Evolutionary conservation across 352 stramenopile genomes (phyloP), one percentile per base, ranked within the genome.

Genomic region (Phytophthora capsici): DNA sequence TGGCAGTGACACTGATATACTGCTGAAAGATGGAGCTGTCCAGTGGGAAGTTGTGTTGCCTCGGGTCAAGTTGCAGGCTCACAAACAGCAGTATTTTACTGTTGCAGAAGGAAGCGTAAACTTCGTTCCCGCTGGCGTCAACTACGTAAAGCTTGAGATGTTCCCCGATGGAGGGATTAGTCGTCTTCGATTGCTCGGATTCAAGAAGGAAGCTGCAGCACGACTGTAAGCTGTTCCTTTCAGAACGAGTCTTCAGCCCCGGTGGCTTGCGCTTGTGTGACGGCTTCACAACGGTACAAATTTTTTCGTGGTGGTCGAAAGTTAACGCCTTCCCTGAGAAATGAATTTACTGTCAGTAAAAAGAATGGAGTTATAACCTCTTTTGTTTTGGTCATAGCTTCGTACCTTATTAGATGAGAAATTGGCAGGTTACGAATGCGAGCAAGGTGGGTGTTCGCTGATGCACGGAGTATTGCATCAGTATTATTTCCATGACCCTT

Each of bases 131-230:
- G 67, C 75, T 26, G 71, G 78, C 16, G 75, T 98, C n/a, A 98
- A 95, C 49, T 96, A 98, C 68, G 63, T 98, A 22, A 91, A 90
- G 63, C 78, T 98, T 1, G 93, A 89, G 52, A 98, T 98, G 68
- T 98, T 95, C 68, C 94, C 94, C 0, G 94, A 98, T 76, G 96
- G 95, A 14, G 95, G 95, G 20, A 89, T 98, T 19, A 98, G 88
- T 53, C 84, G 95, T 20, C 78, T 98, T 8, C 80, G 94, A 8
- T 67, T 98, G 17, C 89, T 94, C 45, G 94, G 89, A 3, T 61
- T 73, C 70, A 93, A 93, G 68, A 78, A 78, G 36, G 63, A 78
- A 19, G 38, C 40, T 19, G 26, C 55, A n/a, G 64, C 71, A 26
- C 69, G 74, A 7, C 69, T 86, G 40, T 86, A 72, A 57, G 14